phyloP scores from a whole-genome alignment of 345 rosid genomes.

The Dimocarpus longan region DNA sequence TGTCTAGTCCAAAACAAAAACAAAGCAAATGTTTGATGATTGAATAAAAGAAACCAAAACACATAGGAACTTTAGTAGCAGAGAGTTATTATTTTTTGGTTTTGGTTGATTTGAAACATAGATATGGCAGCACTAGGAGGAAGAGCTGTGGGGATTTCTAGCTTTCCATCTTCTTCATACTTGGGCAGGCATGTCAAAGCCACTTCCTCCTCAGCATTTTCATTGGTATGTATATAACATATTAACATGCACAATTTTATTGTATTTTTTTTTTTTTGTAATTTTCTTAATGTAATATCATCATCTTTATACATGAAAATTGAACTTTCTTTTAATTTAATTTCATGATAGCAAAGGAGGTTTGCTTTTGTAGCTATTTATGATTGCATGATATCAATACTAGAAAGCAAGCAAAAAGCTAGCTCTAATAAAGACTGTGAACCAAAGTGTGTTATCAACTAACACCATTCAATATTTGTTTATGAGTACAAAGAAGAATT shows the following conservation, averaged over 20 bases:
- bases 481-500: too few species aligned
- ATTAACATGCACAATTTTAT: neutral
- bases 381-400: neutral
- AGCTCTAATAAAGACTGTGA: neutral
- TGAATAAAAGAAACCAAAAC: conserved; percentile 5
- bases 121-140: conserved; percentile 59
- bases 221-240: conserved; percentile 42
- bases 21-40: conserved; percentile 5
- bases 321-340: neutral
- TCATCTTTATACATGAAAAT: neutral
- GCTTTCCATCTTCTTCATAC: conserved; percentile 54
- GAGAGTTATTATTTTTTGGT: neutral
- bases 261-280: too few species aligned
- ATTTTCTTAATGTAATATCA: neutral
- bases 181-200: conserved; percentile 37
- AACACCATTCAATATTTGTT: neutral
- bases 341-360: neutral
- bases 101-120: neutral
- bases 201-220: conserved; percentile 30
- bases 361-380: neutral
- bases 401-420: neutral
- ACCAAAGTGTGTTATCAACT: neutral
- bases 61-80: neutral
- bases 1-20: neutral
- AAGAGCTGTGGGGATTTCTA: conserved; percentile 54